A percentile compares a stretch with the other conserved stretches of the same genome.
Conservation (phyloP, 306 rosid genomes). For the Trifolium repens region DNA sequence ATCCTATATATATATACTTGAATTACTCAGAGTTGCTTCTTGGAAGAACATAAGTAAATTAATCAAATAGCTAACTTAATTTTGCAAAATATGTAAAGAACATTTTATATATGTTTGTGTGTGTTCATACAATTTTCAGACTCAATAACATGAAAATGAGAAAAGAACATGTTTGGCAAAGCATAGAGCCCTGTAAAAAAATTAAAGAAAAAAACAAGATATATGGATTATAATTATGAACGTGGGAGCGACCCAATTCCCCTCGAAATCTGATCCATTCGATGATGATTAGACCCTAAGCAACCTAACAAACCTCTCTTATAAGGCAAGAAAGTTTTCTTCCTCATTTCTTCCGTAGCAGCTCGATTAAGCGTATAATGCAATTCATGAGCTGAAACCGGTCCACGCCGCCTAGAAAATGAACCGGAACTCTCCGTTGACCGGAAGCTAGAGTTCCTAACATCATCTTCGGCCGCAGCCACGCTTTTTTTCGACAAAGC, state of each 20-base stretch:
- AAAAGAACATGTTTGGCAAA: slow-evolving; percentile 10
- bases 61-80: background rate
- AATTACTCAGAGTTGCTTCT: too few relatives aligned
- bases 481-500: slow-evolving; percentile 52
- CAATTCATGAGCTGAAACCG: slow-evolving; percentile 83
- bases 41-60: background rate
- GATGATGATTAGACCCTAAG: slow-evolving; percentile 65
- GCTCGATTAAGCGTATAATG: slow-evolving; percentile 93
- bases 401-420: slow-evolving; percentile 64
- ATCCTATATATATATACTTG: too few relatives aligned
- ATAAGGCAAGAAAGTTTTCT: slow-evolving; percentile 85
- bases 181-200: background rate
- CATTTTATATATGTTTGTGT: background rate
- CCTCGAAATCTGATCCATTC: slow-evolving; percentile 59
- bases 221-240: slow-evolving; percentile 37
- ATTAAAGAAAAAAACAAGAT: background rate
- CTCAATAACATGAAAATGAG: slow-evolving; percentile 23
- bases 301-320: slow-evolving; percentile 87
- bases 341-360: slow-evolving; percentile 86
- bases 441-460: slow-evolving; percentile 77
- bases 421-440: slow-evolving; percentile 76
- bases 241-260: slow-evolving; percentile 75
- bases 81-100: slow-evolving; percentile 11
- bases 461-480: slow-evolving; percentile 53
- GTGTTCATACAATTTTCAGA: slow-evolving; percentile 34